These are phyloP conservation scores for Crithidia brevicula DNA, from an alignment of 208 protist species.

Conservation along the genomic window DNA sequence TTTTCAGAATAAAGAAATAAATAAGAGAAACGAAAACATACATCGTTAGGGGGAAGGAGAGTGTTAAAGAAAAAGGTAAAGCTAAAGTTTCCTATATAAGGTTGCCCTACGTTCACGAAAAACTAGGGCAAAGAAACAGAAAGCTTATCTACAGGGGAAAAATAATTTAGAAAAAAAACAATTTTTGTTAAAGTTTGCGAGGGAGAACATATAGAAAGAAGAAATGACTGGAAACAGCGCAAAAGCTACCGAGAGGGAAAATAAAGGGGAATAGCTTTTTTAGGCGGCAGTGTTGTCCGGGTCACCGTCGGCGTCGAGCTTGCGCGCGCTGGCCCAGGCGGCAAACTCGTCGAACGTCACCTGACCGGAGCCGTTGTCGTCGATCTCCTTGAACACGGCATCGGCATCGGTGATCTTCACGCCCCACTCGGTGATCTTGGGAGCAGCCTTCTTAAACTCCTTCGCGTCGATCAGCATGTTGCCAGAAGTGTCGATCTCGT, in stretches of 20 bases:
- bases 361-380: conserved; percentile 65
- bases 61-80: conserved; percentile 15
- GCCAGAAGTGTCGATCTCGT: conserved; percentile 78
- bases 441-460: conserved; percentile 69
- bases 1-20: conserved; percentile 5
- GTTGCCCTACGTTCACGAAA: conserved; percentile 3
- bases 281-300: conserved; percentile 36
- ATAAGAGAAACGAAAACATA: conserved; percentile 25
- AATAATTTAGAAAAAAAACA: conserved; percentile 16
- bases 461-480: conserved; percentile 66
- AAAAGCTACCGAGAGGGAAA: neutral
- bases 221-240: conserved; percentile 14
- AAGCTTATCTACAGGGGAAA: conserved; percentile 14
- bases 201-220: neutral
- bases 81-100: conserved; percentile 8
- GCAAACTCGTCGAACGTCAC: conserved; percentile 87
- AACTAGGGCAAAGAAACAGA: conserved; percentile 26
- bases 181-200: conserved; percentile 13
- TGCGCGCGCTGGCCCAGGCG: conserved; percentile 51
- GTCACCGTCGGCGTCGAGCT: conserved; percentile 62
- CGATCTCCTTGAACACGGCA: conserved; percentile 75
- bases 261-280: neutral
- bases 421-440: conserved; percentile 67
- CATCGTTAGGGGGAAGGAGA: conserved; percentile 12
- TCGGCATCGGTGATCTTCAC: conserved; percentile 54